Evolutionary conservation across 495 filamentous ascomycete genomes (phyloP).

Genomic region (Xylaria longipes): DNA sequence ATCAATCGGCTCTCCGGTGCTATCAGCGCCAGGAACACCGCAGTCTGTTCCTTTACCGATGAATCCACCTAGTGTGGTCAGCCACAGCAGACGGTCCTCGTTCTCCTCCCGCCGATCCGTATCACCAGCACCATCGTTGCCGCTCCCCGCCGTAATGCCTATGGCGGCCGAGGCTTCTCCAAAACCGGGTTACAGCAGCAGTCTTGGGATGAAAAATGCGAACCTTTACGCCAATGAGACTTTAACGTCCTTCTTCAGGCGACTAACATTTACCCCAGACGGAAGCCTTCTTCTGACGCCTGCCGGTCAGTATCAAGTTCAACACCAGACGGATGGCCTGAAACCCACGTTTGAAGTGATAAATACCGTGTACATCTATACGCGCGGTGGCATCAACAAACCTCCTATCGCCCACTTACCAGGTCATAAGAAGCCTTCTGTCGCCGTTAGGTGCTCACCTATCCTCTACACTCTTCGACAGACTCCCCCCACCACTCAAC

Average conservation of each 20-base stretch:
- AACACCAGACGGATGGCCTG: constrained; percentile 70
- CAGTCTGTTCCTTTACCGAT: constrained; percentile 89
- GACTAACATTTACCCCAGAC: constrained; percentile 92
- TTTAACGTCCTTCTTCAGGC: constrained; percentile 94
- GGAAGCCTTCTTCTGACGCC: constrained; percentile 95
- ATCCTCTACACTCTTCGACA: constrained; percentile 83
- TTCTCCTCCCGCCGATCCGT: constrained; percentile 93
- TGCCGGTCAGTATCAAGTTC: constrained; percentile 91
- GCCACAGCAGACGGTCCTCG: constrained; percentile 91
- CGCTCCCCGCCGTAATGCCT: constrained; percentile 95
- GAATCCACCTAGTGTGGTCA: constrained; percentile 89
- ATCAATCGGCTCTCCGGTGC: constrained; percentile 78
- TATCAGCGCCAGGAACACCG: constrained; percentile 95
- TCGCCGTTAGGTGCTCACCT: constrained; percentile 93
- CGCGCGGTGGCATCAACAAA: constrained; percentile 93
- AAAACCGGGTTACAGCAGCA: constrained; percentile 66
- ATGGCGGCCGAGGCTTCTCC: constrained; percentile 76
- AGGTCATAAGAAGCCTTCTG: constrained; percentile 97
- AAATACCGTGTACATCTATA: constrained; percentile 99
- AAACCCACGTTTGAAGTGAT: constrained; percentile 84
- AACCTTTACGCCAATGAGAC: constrained; percentile 98
- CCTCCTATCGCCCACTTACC: constrained; percentile 97
- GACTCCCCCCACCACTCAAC: constrained; percentile 69
- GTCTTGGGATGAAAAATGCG: constrained; percentile 77
- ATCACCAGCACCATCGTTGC: constrained; percentile 94